Evolutionary conservation across 306 rosid genomes (phyloP).

Genomic region (Oemleria cerasiformis): DNA sequence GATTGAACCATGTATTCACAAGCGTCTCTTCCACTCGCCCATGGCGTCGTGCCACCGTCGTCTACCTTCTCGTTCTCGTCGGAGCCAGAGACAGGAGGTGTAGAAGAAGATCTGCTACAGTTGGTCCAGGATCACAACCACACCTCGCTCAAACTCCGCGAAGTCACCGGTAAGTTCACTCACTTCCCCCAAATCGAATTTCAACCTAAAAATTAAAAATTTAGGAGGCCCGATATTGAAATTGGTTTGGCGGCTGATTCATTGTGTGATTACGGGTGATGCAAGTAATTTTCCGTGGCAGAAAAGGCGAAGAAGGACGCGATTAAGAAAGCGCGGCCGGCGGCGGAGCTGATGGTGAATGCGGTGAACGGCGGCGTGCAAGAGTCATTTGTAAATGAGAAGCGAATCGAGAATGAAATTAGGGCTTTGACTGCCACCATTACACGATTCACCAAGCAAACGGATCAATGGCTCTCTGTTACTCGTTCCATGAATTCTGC

Average conservation of each 20-base stretch:
- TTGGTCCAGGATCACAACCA: conserved; percentile 46
- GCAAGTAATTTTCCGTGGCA: conserved; percentile 8
- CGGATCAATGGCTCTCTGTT: conserved; percentile 84
- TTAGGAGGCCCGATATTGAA: not conserved
- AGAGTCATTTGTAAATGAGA: conserved; percentile 64
- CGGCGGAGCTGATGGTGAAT: conserved; percentile 74
- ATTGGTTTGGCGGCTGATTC: not conserved
- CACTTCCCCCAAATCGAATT: not conserved
- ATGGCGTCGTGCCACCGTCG: conserved; percentile 18
- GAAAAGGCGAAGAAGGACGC: conserved; percentile 81
- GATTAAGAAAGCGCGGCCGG: conserved; percentile 45
- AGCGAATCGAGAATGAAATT: conserved; percentile 77
- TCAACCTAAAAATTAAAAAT: not conserved
- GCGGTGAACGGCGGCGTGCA: conserved; percentile 82
- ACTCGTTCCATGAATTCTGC: conserved; percentile 74
- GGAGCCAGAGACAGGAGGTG: conserved; percentile 40
- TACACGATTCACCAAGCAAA: conserved; percentile 65
- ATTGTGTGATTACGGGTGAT: not conserved
- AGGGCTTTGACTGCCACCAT: conserved; percentile 58
- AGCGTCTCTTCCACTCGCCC: conserved; percentile 23
- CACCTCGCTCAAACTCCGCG: conserved; percentile 55
- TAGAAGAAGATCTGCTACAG: conserved; percentile 57
- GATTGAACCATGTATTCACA: conserved; percentile 21
- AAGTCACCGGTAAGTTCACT: conserved; percentile 46
- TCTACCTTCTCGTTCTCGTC: conserved; percentile 10